Evolutionary conservation across 2,329 filamentous ascomycete genomes (phyloP), one percentile per base, ranked within the genome.

Genomic region (Eutypella sp.): DNA sequence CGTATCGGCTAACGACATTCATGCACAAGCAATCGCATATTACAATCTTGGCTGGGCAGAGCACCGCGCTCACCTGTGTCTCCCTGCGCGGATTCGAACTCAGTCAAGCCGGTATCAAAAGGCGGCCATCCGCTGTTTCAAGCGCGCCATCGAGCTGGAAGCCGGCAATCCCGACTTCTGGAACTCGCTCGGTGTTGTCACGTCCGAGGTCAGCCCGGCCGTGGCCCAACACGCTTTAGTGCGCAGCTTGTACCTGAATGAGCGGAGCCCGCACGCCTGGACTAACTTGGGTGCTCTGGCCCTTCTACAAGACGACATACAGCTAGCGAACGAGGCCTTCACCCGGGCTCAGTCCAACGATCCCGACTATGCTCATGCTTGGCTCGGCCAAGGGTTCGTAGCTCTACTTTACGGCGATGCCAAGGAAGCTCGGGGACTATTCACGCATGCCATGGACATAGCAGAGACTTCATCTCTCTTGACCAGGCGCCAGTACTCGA

Each of bases 41-140:
- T 99, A 96, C 67, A 99, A 99, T 59, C 73, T 99, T 16, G 93
- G 93, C 36, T 97, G 91, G 88, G 87, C 89, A 1, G 93, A 99
- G 64, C 82, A 93, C 61, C 81, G 85, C 38, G 87, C 90, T 1
- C 88, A 95, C 60, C 70, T 74, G 10, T 88, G 82, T 58, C 71
- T 89, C 18, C 77, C 76, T 29, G 62, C 64, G 1, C 61, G 67
- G 3, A 58, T 75, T 40, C 71, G 69, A 29, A 82, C 81, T 58
- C 85, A 76, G 57, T 73, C 76, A 16, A 78, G 81, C 59, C 78
- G 76, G 54, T 90, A 89, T 55, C 73, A 93, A 40, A 91, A 86
- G 63, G 84, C 90, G 6, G 81, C 93, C 1, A 85, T 97, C 52
- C 79, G 84, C 45, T 93, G 89, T 57, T 97, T 99, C 76, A 99